Base-by-base conservation (phyloP, 129 eudicot genomes). In the Scalesia atractyloides region DNA sequence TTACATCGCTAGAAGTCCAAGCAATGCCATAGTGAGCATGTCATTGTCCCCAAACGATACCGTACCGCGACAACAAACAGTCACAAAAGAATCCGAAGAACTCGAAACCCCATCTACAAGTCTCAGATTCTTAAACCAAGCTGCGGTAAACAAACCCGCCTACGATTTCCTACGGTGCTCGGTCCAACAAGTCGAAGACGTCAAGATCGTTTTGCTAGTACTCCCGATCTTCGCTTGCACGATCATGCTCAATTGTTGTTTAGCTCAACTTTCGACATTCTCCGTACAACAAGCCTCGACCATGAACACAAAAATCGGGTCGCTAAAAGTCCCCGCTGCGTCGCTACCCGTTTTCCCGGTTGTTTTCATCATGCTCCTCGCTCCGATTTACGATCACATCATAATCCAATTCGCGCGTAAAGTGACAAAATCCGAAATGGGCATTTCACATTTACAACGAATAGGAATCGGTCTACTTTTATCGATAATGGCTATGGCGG, bases 211-310 rank as follows among this genome's bases (percentile, higher is more conserved):
- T 7, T 56, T 89, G 1, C 89, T 87, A 75, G 83, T 92, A 39
- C 86, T 92, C 50, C 97, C 97, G 0, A 85, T 83, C 16, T 92
- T 92, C 36, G 94, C 86, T 10, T 86, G 96, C 85, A 89, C 97
- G 12, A 85, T 92, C 43, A 83, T 92, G 82, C 96, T 92, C 74
- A 92, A 87, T 74, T 86, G 94, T 68, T 92, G 97, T 70, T 81
- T 92, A 5, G 97, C 97, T 22, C 97, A 92, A 22, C 91, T 92
- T 69, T 80, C 88, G 9, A 92, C 97, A 7, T 92, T 84, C 77
- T 92, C 97, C 2, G 94, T 92, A 58, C 91, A 92, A 69, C 96
- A 92, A 83, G 97, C 97, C 5, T 88, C 97, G 43, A 80, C 96
- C 59, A 89, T 92, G 97, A 59, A 92, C 86, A 89, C 94, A 4